Base-by-base conservation (phyloP, 2,329 filamentous ascomycete species). In the Didymella segeticola region DNA sequence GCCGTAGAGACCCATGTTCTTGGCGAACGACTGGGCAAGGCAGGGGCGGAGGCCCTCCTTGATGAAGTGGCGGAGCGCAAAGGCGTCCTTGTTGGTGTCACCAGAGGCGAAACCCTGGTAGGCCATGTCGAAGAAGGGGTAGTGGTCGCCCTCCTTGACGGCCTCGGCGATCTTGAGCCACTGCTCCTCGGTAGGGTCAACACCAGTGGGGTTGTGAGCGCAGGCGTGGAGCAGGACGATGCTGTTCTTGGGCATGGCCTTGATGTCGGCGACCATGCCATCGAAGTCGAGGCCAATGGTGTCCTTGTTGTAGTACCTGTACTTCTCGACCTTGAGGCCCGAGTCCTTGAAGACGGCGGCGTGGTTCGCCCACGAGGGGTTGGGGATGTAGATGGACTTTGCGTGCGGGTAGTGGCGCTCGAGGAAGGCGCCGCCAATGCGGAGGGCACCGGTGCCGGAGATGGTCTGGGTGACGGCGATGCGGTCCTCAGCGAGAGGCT, bases 1-100 rank as follows among this genome's bases (percentile, higher is more conserved):
- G 75, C 95, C 95, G 76, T 99, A 98, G 60, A 99, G 90, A 80
- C 95, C 95, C 93, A 99, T 98, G 86, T 99, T 99, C 89, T 98
- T 98, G 76, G 93, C 93, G 78, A 98, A 98, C 47, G 90, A 95
- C 82, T 98, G 93, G 70, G 90, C 89, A 60, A 98, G 86, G 73
- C 87, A 88, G 74, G 95, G 86, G 74, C 91, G 86, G 82, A 96
- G 92, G 69, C 93, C 93, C 80, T 97, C 82, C 80, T 91, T 85
- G 75, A 97, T 87, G 77, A 99, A 99, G 83, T 97, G 84, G 66
- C 95, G 88, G 64, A 98, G 85, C 57, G 95, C 91, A 75, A 93
- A 98, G 61, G 95, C 95, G 75, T 99, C 93, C 78, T 88, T 88
- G 82, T 96, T 86, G 62, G 90, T 95, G 79, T 96, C 86, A 66